Evolutionary conservation across 768 basidiomycete genomes (phyloP).

Genomic region (Serendipita sp.): DNA sequence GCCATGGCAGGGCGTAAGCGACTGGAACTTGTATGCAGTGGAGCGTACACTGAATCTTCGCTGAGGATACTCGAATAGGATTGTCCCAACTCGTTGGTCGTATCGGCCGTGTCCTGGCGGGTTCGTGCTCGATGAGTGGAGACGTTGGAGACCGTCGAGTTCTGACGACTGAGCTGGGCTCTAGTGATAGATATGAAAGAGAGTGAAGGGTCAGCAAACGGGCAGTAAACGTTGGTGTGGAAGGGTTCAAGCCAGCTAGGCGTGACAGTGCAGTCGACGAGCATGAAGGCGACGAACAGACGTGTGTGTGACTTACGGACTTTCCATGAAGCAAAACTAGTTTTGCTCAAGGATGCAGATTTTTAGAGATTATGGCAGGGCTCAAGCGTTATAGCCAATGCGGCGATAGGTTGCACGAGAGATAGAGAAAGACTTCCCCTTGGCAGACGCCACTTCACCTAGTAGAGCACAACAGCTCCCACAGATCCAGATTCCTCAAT

Average conservation of each 20-base stretch:
- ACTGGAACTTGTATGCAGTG: neutral
- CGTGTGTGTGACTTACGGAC: neutral
- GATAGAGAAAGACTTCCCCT: neutral
- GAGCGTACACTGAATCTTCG: neutral
- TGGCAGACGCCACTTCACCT: neutral
- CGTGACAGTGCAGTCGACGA: neutral
- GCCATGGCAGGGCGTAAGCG: neutral
- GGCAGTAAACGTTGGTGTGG: neutral
- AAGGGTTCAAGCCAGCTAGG: neutral
- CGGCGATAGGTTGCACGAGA: too few species aligned
- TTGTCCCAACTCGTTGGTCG: neutral
- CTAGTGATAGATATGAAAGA: neutral
- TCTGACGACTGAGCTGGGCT: neutral
- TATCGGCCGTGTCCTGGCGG: neutral
- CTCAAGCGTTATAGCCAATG: too few species aligned
- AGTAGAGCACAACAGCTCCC: neutral
- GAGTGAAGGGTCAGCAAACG: neutral
- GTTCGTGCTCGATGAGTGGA: neutral
- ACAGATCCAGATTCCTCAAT: too few species aligned
- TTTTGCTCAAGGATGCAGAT: too few species aligned
- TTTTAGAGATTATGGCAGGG: too few species aligned
- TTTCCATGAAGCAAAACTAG: neutral
- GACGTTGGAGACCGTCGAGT: neutral
- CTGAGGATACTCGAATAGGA: conserved; percentile 1
- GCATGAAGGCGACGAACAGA: neutral